phyloP scores from a whole-genome alignment of 768 basidiomycete genomes.

The Suillus occidentalis region DNA sequence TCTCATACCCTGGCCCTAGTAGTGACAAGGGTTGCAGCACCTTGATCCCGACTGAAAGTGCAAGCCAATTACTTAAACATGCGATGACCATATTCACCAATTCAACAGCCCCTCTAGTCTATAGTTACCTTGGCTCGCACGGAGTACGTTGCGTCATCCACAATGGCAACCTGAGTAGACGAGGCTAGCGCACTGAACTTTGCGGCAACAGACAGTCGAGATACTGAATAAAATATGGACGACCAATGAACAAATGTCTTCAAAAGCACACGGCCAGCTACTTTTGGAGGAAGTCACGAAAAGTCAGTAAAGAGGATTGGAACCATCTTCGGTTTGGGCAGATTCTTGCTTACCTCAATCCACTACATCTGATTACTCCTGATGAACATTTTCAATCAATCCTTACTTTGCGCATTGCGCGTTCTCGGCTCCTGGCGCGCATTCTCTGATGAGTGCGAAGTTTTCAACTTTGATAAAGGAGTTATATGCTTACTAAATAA shows the following conservation, averaged over 20 bases:
- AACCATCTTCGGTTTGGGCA: not conserved
- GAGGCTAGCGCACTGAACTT: not conserved
- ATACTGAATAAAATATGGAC: not conserved
- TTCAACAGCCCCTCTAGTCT: not conserved
- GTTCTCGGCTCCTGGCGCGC: conserved; percentile 56
- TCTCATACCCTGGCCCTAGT: not conserved
- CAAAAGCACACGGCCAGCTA: not conserved
- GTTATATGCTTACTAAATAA: not conserved
- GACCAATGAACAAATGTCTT: not conserved
- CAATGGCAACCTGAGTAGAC: not conserved
- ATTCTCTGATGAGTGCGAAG: conserved; percentile 57
- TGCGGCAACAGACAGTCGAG: not conserved
- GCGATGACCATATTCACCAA: not conserved
- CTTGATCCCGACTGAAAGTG: not conserved
- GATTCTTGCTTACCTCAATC: conserved; percentile 4
- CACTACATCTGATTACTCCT: conserved; percentile 48
- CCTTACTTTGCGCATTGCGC: conserved; percentile 53
- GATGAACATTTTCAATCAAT: conserved; percentile 58
- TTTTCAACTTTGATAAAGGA: not conserved
- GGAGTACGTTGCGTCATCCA: no score
- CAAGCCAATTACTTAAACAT: not conserved
- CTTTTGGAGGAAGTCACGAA: not conserved
- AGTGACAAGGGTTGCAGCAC: not conserved
- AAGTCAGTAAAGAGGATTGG: not conserved
- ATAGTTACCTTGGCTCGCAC: not conserved